Evolutionary conservation across 768 basidiomycete genomes (phyloP), one percentile per base, ranked within the genome.

Genomic region (Pleurotus eryngii): DNA sequence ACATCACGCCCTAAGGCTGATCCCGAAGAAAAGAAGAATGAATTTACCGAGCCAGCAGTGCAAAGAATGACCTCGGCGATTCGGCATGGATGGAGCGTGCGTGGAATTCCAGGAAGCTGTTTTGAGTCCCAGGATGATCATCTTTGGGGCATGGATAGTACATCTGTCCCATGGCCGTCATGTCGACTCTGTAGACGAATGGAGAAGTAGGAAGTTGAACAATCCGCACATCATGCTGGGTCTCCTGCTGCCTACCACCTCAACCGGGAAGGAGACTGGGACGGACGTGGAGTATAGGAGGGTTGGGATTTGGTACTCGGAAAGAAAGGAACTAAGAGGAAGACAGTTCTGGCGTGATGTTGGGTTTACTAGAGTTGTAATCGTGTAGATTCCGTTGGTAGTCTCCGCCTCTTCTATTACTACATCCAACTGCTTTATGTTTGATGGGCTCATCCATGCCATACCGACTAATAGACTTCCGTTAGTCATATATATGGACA

Each of bases 381-480:
- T 35, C 30, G 30, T 35, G 30, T 35, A 35, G 30, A 35, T 35
- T 35, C 30, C 9, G 30, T 35, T 35, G 30, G 7, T 4, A 35
- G 30, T 35, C 30, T 35, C 30, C 3, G 11, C 11, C 30, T 35
- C 30, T 35, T 35, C 30, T 35, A 35, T 11, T 11, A 3, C 30
- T 35, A 9, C 30, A 9, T 35, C 30, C 3, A 9, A 35, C 8
- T 11, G 30, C 30, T 35, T 9, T 35, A 3, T 35, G 8, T 35
- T 35, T 35, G 24, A 26, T 26, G 5, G 24, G 24, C 37, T 61
- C 55, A 67, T 20, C 65, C 65, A 18, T 55, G 51, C 65, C 65
- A 67, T 43, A 65, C 64, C 46, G 64, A 61, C 65, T 67, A 18
- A 11, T 35, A 35, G 30, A 11, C 30, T 9, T 27, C 2, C 6